Evolutionary conservation across 768 basidiomycete species (phyloP), one percentile per base, ranked within the genome.

Genomic region (Russula lepida): DNA sequence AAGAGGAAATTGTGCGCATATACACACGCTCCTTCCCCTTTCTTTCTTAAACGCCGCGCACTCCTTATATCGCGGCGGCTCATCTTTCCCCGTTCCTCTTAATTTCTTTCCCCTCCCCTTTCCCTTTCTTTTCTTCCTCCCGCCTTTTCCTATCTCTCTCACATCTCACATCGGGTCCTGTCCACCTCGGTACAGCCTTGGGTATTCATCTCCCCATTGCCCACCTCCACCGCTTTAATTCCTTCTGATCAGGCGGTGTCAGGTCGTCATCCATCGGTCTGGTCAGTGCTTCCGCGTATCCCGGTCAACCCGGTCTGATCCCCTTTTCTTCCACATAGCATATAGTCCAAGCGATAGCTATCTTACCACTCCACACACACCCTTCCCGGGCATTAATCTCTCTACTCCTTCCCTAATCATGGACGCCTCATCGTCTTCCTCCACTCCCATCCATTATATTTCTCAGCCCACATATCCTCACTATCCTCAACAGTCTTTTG

Each of bases 391-490:
- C 56, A 53, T 41, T 62, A 57, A 53, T 62, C 56, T 37, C 56
- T 58, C 49, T 57, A 57, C 41, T 53, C 37, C n/a, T 27, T 41
- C 48, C 50, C 49, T 62, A 62, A 62, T 62, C 51, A 62, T 62
- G 61, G 56, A 62, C 56, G 23, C 39, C 21, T 37, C 35, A 8
- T 54, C 61, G n/a, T 43, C 61, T 7, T 47, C 56, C 13, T 53
- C 60, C 33, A 8, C 61, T 35, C 61, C 53, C 11, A 48, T 60
- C 35, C 61, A 62, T 28, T 62, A 62, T 58, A 27, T 62, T 52
- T 32, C 61, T 43, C 61, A 62, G 17, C 51, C 56, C 39, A 62
- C 61, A 27, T 62, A 62, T 62, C 51, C 61, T 13, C 61, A 62
- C 56, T 62, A 62, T 46, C 19, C 56, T 58, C 61, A 57, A 13